A percentile compares a stretch with the other conserved stretches of the same genome.
phyloP scores from a whole-genome alignment of 169 alveolate genomes.

The Ichthyophthirius multifiliis region DNA sequence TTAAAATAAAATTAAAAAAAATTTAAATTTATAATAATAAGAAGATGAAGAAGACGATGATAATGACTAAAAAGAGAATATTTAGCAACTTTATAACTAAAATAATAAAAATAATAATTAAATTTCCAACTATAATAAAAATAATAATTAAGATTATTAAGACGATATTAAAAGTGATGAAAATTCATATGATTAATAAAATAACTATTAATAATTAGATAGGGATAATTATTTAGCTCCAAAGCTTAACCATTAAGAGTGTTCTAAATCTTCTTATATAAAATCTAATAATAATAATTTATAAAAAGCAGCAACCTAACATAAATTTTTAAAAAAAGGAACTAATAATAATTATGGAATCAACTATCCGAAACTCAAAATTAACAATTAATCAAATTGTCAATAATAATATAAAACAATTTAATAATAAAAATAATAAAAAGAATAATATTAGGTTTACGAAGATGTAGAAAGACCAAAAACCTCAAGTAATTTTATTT shows the following conservation, averaged over 20 bases:
- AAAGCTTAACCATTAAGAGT: background rate
- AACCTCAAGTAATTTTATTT: background rate
- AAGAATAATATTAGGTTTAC: background rate
- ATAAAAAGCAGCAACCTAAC: background rate
- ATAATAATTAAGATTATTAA: background rate
- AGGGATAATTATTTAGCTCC: conserved; percentile 3
- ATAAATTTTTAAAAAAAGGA: background rate
- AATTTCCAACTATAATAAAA: background rate
- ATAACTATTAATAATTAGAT: background rate
- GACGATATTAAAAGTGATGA: background rate
- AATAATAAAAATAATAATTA: background rate
- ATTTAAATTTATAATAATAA: background rate
- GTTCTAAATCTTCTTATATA: background rate
- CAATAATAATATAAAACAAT: too few relatives aligned
- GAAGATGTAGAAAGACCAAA: background rate
- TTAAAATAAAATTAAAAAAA: too few relatives aligned
- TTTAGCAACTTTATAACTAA: background rate
- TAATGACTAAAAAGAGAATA: background rate
- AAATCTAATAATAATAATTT: background rate
- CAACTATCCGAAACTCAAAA: background rate
- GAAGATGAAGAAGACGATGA: background rate
- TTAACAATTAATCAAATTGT: background rate
- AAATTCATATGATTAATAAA: background rate
- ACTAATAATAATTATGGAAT: background rate
- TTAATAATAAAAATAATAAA: background rate